phyloP scores from a whole-genome alignment of 768 basidiomycete genomes.

The Goffeauzyma gilvescens region DNA sequence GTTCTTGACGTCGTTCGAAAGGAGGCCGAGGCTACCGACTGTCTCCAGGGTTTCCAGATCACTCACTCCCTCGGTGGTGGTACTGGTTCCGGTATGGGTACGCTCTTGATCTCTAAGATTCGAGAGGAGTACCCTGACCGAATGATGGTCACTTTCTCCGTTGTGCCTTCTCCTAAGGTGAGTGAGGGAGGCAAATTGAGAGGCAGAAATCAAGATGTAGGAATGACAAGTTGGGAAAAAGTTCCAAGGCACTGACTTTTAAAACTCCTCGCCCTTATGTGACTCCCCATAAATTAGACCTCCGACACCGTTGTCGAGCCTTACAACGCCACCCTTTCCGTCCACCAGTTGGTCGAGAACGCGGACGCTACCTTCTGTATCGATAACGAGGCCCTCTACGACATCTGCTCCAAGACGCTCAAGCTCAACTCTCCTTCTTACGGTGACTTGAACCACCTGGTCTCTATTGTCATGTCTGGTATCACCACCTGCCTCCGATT shows the following conservation, averaged over 20 bases:
- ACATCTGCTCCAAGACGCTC: slow-evolving; percentile 95
- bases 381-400: slow-evolving; percentile 97
- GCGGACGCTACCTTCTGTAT: slow-evolving; percentile 99
- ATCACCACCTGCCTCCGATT: slow-evolving; percentile 97
- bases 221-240: too few species aligned
- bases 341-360: slow-evolving; percentile 98
- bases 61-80: slow-evolving; percentile 97
- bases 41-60: slow-evolving; percentile 97
- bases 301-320: slow-evolving; percentile 99
- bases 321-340: slow-evolving; percentile 95
- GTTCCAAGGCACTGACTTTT: too few species aligned
- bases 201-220: too few species aligned
- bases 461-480: slow-evolving; percentile 95
- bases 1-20: slow-evolving; percentile 97
- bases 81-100: slow-evolving; percentile 99
- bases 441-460: slow-evolving; percentile 93
- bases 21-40: slow-evolving; percentile 94
- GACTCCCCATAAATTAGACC: slow-evolving; percentile 33
- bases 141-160: slow-evolving; percentile 99
- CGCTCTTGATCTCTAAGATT: slow-evolving; percentile 95
- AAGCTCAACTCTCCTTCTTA: slow-evolving; percentile 91
- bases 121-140: slow-evolving; percentile 97
- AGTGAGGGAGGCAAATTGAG: slow-evolving; percentile 1
- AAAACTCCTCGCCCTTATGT: background rate
- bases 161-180: slow-evolving; percentile 84